Evolutionary conservation across 768 basidiomycete genomes (phyloP), one percentile per base, ranked within the genome.

Genomic region (Macrolepiota dolichaula): DNA sequence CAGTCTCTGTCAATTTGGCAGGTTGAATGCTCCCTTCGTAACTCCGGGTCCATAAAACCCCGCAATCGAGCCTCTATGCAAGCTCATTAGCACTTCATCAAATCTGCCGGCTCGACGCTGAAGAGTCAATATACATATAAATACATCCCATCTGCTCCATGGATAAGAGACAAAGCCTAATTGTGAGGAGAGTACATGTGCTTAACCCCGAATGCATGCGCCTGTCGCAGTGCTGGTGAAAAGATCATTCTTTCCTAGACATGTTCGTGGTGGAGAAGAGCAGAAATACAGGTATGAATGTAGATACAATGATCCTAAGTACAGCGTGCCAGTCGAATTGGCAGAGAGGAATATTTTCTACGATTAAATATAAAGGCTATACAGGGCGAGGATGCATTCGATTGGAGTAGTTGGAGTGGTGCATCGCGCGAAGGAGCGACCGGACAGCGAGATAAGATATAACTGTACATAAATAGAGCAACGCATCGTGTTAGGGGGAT

Each of bases 351-450:
- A 55, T 5, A 67, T n/a, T 69, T 64, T 83, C 81, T 56, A 78
- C 72, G 10, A 69, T 84, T 57, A 72, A 84, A 67, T 25, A n/a
- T n/a, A 44, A n/a, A 44, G 15, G 19, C 42, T n/a, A 19, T 44
- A 44, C 9, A 44, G 5, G 1, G 74, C 74, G 65, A 75, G 81
- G 74, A 87, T 81, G 52, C 79, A 79, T 1, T 89, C 89, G 40
- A 92, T 92, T 7, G 67, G 68, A 1, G 77, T 75, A 89, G 88
- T 44, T 77, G 71, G 19, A 90, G 77, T 13, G 85, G 85, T 90
- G 87, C 56, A 87, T 90, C 46, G 87, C 79, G 60, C 84, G 79
- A 71, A 89, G 89, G 15, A 90, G 72, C 2, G 90, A 88, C 10
- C 87, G 79, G 2, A 91, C 70, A 9, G 85, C 79, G 55, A 68